These are phyloP conservation scores for Marchantia polymorpha DNA, from an alignment of 225 moss, liverwort and hornwort genomes.

Conservation along the genomic window DNA sequence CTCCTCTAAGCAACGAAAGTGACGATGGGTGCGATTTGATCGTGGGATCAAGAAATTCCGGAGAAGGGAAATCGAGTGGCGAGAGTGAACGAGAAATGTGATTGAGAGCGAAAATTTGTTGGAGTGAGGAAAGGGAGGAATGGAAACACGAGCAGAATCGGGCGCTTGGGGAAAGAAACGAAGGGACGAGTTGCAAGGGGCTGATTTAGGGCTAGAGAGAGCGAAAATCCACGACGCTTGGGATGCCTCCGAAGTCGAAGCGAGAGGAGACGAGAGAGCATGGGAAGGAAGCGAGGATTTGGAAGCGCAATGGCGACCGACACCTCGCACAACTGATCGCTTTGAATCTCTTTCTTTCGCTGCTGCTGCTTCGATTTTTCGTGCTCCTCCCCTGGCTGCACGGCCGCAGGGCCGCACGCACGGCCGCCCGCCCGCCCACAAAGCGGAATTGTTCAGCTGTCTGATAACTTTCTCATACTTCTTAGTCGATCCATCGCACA, in stretches of 20 bases:
- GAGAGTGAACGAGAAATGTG: too few species aligned
- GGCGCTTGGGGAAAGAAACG: background rate
- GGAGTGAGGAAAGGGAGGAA: too few species aligned
- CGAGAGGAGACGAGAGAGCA: background rate
- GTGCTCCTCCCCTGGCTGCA: background rate
- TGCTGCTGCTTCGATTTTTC: background rate
- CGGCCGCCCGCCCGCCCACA: background rate
- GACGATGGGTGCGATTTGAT: too few species aligned
- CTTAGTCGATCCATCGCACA: background rate
- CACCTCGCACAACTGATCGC: constrained; percentile 1
- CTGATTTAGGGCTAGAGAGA: constrained; percentile 2
- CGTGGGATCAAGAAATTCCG: too few species aligned
- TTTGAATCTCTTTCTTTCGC: constrained; percentile 14
- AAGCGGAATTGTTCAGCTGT: background rate
- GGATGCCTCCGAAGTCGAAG: constrained; percentile 6
- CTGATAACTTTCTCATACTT: background rate
- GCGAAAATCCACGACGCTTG: constrained; percentile 29
- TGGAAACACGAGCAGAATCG: too few species aligned
- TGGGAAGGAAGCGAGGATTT: background rate
- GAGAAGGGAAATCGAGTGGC: too few species aligned
- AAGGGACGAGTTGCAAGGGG: background rate
- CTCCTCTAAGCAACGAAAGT: too few species aligned
- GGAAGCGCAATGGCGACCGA: background rate
- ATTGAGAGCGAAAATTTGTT: too few species aligned
- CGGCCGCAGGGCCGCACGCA: background rate